Evolutionary conservation across 495 filamentous ascomycete species (phyloP).

Genomic region (Annulohypoxylon nitens): DNA sequence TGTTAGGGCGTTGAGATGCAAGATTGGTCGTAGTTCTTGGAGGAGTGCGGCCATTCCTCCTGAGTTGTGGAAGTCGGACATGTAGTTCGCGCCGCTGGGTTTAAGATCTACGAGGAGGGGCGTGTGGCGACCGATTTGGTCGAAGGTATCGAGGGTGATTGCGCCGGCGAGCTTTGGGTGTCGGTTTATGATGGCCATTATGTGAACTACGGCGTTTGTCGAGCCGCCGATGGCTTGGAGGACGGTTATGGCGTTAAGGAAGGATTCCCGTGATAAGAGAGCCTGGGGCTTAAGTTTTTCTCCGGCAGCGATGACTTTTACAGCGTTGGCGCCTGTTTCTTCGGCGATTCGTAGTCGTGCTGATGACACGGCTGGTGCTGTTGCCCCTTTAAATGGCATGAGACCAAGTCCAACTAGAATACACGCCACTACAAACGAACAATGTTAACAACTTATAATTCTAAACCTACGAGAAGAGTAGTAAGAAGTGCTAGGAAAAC

Average conservation of each 20-base stretch:
- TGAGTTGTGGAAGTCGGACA: slow-evolving; percentile 78
- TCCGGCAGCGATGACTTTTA: slow-evolving; percentile 57
- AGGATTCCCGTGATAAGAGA: slow-evolving; percentile 70
- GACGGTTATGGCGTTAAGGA: slow-evolving; percentile 75
- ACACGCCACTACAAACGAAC: slow-evolving; percentile 65
- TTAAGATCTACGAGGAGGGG: slow-evolving; percentile 76
- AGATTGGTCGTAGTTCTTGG: slow-evolving; percentile 67
- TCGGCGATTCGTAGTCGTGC: slow-evolving; percentile 73
- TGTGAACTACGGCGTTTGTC: slow-evolving; percentile 76
- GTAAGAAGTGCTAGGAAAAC: not conserved
- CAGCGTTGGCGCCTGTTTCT: slow-evolving; percentile 70
- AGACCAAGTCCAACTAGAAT: slow-evolving; percentile 72
- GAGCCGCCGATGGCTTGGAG: slow-evolving; percentile 78
- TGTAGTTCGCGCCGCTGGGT: slow-evolving; percentile 76
- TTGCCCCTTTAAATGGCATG: slow-evolving; percentile 72
- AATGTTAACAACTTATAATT: slow-evolving; percentile 3
- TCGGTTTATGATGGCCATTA: slow-evolving; percentile 73
- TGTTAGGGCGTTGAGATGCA: slow-evolving; percentile 69
- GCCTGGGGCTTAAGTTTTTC: slow-evolving; percentile 63
- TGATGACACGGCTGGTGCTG: slow-evolving; percentile 74
- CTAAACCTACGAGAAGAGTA: not conserved
- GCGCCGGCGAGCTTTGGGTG: slow-evolving; percentile 67
- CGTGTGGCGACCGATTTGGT: slow-evolving; percentile 70
- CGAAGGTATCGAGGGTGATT: slow-evolving; percentile 69
- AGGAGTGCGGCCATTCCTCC: slow-evolving; percentile 74